phyloP scores from a whole-genome alignment of 2,329 filamentous ascomycete genomes.

The Fusarium pininemorale region DNA sequence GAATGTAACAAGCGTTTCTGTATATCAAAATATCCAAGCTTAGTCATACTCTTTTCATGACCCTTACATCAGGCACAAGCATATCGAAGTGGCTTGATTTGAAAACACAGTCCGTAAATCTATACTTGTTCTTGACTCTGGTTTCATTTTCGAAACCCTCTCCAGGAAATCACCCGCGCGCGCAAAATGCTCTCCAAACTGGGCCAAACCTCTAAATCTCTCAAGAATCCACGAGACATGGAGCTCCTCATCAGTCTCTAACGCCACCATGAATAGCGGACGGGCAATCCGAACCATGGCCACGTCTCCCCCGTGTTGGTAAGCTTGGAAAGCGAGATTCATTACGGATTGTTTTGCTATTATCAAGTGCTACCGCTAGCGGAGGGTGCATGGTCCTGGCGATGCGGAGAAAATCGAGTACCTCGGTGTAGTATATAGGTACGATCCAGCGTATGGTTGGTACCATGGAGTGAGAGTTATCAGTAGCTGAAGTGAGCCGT shows the following conservation, averaged over 20 bases:
- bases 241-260: background rate
- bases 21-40: fast-evolving
- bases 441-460: background rate
- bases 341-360: background rate
- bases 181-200: background rate
- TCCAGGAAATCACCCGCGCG: background rate
- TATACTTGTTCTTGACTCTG: background rate
- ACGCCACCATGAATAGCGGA: background rate
- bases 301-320: background rate
- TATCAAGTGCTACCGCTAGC: fast-evolving
- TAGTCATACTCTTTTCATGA: fast-evolving
- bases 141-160: background rate
- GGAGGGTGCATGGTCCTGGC: background rate
- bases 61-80: background rate
- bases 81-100: background rate
- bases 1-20: too few relatives aligned
- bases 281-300: background rate
- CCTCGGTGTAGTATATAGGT: background rate
- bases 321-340: background rate
- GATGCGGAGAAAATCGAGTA: background rate
- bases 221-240: background rate
- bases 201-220: background rate
- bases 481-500: background rate
- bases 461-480: background rate
- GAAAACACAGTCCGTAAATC: background rate